Conservation (phyloP, 2,329 filamentous ascomycete species). For the Stylonectria norvegica region DNA sequence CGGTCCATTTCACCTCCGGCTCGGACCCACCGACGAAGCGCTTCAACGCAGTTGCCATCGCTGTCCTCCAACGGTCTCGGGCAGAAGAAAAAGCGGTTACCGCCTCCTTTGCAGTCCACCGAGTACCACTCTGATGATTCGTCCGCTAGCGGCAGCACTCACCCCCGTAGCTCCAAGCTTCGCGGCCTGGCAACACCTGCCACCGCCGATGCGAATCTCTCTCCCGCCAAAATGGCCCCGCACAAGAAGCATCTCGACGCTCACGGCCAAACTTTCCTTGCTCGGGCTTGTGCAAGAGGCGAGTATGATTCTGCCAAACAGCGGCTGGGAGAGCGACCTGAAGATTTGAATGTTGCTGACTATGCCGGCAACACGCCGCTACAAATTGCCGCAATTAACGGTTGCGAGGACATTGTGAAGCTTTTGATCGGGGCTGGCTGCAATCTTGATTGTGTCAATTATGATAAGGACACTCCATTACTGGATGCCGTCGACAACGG, state of each 20-base stretch:
- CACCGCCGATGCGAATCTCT: slow-evolving; percentile 57
- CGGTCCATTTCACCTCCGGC: slow-evolving; percentile 59
- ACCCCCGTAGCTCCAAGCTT: slow-evolving; percentile 56
- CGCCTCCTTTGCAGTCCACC: slow-evolving; percentile 58
- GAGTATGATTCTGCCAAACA: slow-evolving; percentile 76
- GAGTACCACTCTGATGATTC: slow-evolving; percentile 68
- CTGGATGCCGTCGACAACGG: slow-evolving; percentile 96
- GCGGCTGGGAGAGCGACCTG: slow-evolving; percentile 72
- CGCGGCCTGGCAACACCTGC: slow-evolving; percentile 54
- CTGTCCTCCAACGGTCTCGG: slow-evolving; percentile 53
- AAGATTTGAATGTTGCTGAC: slow-evolving; percentile 84
- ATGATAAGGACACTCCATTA: slow-evolving; percentile 87
- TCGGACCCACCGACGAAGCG: slow-evolving; percentile 59
- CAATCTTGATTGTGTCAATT: slow-evolving; percentile 73
- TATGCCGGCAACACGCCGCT: slow-evolving; percentile 96
- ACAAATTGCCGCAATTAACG: slow-evolving; percentile 87
- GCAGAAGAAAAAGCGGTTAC: slow-evolving; percentile 59
- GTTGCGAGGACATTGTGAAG: slow-evolving; percentile 80
- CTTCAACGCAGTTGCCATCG: slow-evolving; percentile 60
- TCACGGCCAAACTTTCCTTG: slow-evolving; percentile 85
- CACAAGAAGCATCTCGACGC: slow-evolving; percentile 89
- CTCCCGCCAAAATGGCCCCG: slow-evolving; percentile 64
- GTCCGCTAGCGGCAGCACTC: slow-evolving; percentile 57
- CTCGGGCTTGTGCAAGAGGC: slow-evolving; percentile 83
- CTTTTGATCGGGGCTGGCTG: slow-evolving; percentile 82